Percentiles rank a stretch among this genome's conserved stretches.
Evolutionary conservation across 495 filamentous ascomycete genomes (phyloP).

Genomic region (Chlorociboria aeruginascens): DNA sequence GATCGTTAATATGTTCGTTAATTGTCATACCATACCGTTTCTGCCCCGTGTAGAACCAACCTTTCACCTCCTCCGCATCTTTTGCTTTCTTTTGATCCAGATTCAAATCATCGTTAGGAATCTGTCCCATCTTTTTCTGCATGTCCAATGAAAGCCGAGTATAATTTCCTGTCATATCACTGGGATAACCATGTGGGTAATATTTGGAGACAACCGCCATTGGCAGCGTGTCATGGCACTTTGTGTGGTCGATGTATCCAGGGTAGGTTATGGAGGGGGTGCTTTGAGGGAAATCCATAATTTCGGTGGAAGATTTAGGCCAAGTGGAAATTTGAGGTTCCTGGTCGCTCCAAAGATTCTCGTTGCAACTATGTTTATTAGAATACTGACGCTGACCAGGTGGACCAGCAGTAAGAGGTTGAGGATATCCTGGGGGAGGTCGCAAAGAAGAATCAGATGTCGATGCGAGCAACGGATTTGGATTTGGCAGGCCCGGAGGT

Average conservation of each 20-base stretch:
- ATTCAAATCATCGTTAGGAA: not conserved
- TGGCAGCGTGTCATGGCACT: constrained; percentile 7
- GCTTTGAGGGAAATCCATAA: not conserved
- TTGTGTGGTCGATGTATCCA: not conserved
- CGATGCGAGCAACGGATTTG: constrained; percentile 7
- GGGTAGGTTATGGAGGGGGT: not conserved
- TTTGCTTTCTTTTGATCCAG: not conserved
- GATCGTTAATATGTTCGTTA: constrained; percentile 5
- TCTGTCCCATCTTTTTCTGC: not conserved
- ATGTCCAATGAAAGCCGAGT: not conserved
- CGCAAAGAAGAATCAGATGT: not conserved
- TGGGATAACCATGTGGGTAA: constrained; percentile 13
- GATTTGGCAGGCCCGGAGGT: constrained; percentile 1
- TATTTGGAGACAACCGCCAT: constrained; percentile 4
- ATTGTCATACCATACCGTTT: constrained; percentile 3
- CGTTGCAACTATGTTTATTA: not conserved
- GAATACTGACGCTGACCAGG: constrained; percentile 17
- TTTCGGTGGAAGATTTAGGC: not conserved
- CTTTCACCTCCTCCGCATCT: not conserved
- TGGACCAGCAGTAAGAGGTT: constrained; percentile 21
- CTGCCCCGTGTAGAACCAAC: constrained; percentile 12
- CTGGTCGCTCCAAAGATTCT: not conserved
- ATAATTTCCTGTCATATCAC: constrained; percentile 3
- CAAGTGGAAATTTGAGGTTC: not conserved
- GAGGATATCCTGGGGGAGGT: constrained; percentile 10